phyloP scores from a whole-genome alignment of 2,329 filamentous ascomycete genomes.

The Aspergillus costaricaensis region DNA sequence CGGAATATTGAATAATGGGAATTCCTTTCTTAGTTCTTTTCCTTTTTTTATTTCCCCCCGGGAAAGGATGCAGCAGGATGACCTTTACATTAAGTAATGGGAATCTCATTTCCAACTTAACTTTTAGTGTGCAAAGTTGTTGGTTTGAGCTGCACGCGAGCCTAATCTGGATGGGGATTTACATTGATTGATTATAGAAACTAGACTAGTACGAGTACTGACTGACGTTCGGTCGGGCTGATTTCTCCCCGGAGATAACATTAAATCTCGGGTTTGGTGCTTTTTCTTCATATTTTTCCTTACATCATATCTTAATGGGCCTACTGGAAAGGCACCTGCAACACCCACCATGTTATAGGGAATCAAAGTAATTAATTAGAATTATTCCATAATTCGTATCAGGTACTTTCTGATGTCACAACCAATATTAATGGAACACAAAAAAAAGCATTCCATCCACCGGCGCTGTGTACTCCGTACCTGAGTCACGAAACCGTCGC shows the following conservation, averaged over 20 bases:
- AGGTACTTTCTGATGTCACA: no score
- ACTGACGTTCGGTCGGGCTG: neutral
- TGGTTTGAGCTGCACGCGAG: neutral
- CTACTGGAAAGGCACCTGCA: no score
- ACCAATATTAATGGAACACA: no score
- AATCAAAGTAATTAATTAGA: no score
- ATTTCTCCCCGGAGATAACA: slow-evolving; percentile 3
- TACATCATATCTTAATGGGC: no score
- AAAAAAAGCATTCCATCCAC: no score
- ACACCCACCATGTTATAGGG: no score
- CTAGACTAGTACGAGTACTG: no score
- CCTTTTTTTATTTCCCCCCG: no score
- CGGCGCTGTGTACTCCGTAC: neutral
- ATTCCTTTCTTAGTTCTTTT: neutral
- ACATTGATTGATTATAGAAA: no score
- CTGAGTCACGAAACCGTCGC: neutral
- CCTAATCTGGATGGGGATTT: neutral
- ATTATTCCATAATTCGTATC: no score
- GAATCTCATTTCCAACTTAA: neutral
- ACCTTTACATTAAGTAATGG: slow-evolving; percentile 5
- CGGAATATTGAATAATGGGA: neutral
- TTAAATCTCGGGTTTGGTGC: neutral
- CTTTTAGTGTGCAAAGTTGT: neutral
- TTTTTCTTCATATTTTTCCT: no score
- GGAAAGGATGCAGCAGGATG: neutral